Evolutionary conservation across 2,329 filamentous ascomycete genomes (phyloP).

Genomic region (Trichoderma harzianum): DNA sequence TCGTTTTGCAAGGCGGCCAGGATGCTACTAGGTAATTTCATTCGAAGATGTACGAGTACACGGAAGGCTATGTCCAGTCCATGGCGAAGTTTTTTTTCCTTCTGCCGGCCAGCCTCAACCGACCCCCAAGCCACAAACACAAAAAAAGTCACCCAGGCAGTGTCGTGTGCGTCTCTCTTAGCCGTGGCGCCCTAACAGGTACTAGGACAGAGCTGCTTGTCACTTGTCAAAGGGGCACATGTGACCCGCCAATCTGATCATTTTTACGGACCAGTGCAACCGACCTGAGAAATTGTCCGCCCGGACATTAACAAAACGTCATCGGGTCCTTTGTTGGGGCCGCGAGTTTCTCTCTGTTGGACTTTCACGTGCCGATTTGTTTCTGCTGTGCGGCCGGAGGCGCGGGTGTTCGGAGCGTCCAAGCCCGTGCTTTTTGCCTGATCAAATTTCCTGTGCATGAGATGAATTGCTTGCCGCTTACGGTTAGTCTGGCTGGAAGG

Average conservation of each 20-base stretch:
- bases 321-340: constrained; percentile 14
- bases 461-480: background rate
- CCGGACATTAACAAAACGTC: background rate
- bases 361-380: constrained; percentile 13
- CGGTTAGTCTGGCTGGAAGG: background rate
- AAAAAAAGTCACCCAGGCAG: constrained; percentile 4
- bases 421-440: background rate
- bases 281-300: background rate
- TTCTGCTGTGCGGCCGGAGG: background rate
- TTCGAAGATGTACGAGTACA: background rate
- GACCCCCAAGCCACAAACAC: background rate
- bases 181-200: constrained; percentile 14
- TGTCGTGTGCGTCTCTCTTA: constrained; percentile 14
- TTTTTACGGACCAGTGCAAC: background rate
- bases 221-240: constrained; percentile 15
- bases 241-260: constrained; percentile 18
- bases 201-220: background rate
- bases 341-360: constrained; percentile 2
- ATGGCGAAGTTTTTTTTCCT: constrained; percentile 3
- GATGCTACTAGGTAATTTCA: background rate
- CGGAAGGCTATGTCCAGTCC: background rate
- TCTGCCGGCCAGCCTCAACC: background rate
- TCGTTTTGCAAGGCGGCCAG: background rate
- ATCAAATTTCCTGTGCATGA: background rate
- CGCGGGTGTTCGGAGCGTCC: background rate